These are phyloP conservation scores for Gracilariopsis chorda DNA, from an alignment of 23 red algal genomes.

Conservation along the genomic window DNA sequence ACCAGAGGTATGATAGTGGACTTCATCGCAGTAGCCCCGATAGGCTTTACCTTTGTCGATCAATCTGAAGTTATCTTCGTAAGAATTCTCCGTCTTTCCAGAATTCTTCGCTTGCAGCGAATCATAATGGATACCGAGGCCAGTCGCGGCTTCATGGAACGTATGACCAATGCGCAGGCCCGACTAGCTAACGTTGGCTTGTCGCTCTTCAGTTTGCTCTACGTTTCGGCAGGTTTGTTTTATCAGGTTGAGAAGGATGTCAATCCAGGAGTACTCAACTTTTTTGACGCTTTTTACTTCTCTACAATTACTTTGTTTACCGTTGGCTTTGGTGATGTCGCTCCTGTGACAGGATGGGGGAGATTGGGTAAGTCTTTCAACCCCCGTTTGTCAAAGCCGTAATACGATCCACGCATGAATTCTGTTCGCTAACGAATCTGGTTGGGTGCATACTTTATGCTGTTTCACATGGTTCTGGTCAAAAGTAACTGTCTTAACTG, in stretches of 20 bases:
- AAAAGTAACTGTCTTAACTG: slow-evolving; percentile 58
- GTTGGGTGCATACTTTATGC: too few species aligned
- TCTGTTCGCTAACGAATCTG: too few species aligned
- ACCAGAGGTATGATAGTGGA: slow-evolving; percentile 54
- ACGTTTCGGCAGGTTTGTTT: slow-evolving; percentile 67
- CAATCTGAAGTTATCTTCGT: slow-evolving; percentile 60
- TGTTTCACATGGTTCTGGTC: too few species aligned
- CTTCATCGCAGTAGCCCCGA: slow-evolving; percentile 44
- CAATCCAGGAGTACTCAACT: slow-evolving; percentile 45
- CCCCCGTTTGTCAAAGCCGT: too few species aligned
- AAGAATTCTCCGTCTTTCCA: slow-evolving; percentile 32
- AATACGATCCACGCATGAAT: too few species aligned
- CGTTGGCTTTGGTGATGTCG: slow-evolving; percentile 58
- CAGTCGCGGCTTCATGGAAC: slow-evolving; percentile 25
- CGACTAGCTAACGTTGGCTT: slow-evolving; percentile 42
- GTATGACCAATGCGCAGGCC: slow-evolving; percentile 6
- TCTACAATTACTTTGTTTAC: slow-evolving; percentile 57
- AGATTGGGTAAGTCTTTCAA: neutral
- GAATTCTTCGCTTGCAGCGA: slow-evolving; percentile 51
- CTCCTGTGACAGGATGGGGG: slow-evolving; percentile 35
- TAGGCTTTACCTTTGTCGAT: slow-evolving; percentile 39
- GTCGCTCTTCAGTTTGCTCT: slow-evolving; percentile 52
- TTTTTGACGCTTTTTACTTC: slow-evolving; percentile 72
- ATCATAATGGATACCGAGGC: slow-evolving; percentile 45
- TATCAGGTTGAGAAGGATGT: slow-evolving; percentile 67